A percentile compares a stretch with the other conserved stretches of the same genome.
Evolutionary conservation across 2,329 filamentous ascomycete species (phyloP).

Genomic region (Sporothrix sp.): DNA sequence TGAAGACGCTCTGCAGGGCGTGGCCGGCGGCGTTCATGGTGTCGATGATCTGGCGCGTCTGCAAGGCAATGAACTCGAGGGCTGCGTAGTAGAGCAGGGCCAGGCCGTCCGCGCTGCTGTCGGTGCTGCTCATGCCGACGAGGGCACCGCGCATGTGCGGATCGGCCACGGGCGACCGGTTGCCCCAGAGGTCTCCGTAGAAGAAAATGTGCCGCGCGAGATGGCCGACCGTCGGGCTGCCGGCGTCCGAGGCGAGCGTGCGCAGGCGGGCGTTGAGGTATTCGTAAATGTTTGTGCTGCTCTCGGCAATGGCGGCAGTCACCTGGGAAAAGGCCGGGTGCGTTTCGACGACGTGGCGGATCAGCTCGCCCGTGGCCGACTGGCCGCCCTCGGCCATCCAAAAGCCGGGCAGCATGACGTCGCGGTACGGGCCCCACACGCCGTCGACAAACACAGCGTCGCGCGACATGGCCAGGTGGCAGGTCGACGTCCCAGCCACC

Average conservation of each 20-base stretch:
- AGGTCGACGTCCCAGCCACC: slow-evolving; percentile 93
- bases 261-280: slow-evolving; percentile 83
- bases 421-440: slow-evolving; percentile 94
- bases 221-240: slow-evolving; percentile 71
- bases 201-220: slow-evolving; percentile 94
- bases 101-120: slow-evolving; percentile 75
- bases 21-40: slow-evolving; percentile 89
- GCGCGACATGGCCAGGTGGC: slow-evolving; percentile 90
- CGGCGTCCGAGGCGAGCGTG: slow-evolving; percentile 57
- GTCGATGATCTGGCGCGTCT: slow-evolving; percentile 91
- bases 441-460: slow-evolving; percentile 89
- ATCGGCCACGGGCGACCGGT: slow-evolving; percentile 88
- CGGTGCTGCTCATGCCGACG: slow-evolving; percentile 67
- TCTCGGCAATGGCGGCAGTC: slow-evolving; percentile 59
- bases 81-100: slow-evolving; percentile 90
- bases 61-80: slow-evolving; percentile 96
- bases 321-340: slow-evolving; percentile 84
- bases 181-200: slow-evolving; percentile 95
- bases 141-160: slow-evolving; percentile 85
- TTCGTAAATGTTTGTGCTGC: slow-evolving; percentile 86
- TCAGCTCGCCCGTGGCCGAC: slow-evolving; percentile 86
- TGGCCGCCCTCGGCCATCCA: slow-evolving; percentile 98
- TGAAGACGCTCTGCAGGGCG: slow-evolving; percentile 85
- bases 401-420: slow-evolving; percentile 81
- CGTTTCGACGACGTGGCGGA: slow-evolving; percentile 90